Evolutionary conservation across 805 yeast species (phyloP).

Genomic region (Candida orba): DNA sequence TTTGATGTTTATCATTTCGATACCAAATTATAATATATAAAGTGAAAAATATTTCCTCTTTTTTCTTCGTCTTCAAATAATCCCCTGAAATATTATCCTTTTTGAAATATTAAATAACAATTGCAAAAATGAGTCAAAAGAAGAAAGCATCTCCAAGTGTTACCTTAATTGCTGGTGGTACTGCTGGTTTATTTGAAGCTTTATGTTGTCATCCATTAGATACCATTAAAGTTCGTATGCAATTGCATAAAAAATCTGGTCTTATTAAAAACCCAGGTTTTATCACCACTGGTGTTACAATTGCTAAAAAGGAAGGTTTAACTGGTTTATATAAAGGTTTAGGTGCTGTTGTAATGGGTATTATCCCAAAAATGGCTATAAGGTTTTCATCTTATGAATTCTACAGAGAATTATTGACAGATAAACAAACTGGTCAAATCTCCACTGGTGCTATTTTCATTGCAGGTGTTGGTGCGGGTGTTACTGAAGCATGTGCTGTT

Average conservation of each 20-base stretch:
- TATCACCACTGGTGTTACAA: conserved; percentile 68
- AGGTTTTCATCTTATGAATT: conserved; percentile 92
- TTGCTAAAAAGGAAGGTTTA: conserved; percentile 73
- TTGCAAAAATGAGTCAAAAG: conserved; percentile 17
- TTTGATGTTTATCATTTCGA: too few relatives aligned
- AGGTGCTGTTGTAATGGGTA: conserved; percentile 95
- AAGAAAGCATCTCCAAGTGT: conserved; percentile 40
- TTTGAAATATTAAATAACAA: neutral
- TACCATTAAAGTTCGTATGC: conserved; percentile 97
- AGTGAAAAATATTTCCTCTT: too few relatives aligned
- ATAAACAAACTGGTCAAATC: conserved; percentile 51
- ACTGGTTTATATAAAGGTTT: conserved; percentile 89
- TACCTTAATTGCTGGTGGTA: conserved; percentile 87
- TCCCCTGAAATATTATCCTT: neutral
- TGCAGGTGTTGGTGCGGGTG: conserved; percentile 97
- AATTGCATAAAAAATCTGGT: conserved; percentile 67
- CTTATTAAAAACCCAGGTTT: conserved; percentile 77
- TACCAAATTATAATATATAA: too few relatives aligned
- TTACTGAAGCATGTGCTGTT: conserved; percentile 89
- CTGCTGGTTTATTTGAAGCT: conserved; percentile 97
- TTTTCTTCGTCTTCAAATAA: too few relatives aligned
- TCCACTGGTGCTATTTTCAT: conserved; percentile 70
- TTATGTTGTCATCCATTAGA: conserved; percentile 96
- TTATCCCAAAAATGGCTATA: conserved; percentile 97
- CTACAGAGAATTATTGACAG: conserved; percentile 63